Base-by-base conservation (phyloP, 495 filamentous ascomycete species). In the Trichoderma erinaceum region DNA sequence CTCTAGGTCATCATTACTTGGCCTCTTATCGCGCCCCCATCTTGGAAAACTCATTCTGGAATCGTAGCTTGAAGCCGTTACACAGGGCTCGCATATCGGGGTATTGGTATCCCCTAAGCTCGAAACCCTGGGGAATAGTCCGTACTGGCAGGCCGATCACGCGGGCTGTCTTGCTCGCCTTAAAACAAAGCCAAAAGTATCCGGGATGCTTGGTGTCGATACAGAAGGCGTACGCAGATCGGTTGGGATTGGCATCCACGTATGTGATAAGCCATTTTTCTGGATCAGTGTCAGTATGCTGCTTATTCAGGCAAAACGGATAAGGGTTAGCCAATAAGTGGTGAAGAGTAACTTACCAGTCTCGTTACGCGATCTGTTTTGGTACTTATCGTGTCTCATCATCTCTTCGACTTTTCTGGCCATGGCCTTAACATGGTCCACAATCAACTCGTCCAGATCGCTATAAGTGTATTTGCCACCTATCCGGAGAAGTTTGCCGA, bases 401-500 rank as follows among this genome's bases (percentile, higher is more conserved):
- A 99, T 89, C 80, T 99, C 95, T 65, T 97, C 94, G 10, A 97
- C 93, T 80, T 99, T 99, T 80, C 89, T 92, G 38, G 92, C 91
- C 94, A 97, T 97, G 43, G 93, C 90, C 79, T 96, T 94, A 73
- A 99, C 91, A 71, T 99, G 95, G 69, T 92, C 92, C 76, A 93
- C 93, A 72, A 99, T 98, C 78, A 99, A 78, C 78, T 99, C 95
- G 78, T 99, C 95, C 67, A 99, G 80, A 89, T 99, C 95, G 64
- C 86, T 90, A 81, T 99, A 99, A 4, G 84, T 94, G 77, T 92
- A 93, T 73, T 90, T 91, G 61, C 91, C 90, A 16, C 87, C 90
- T 50, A 98, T 89, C 71, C 90, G 91, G 61, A 98, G 83, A 18
- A 86, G 86, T 67, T 86, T 87, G 41, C 96, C 95, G 15, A 97